A percentile compares a stretch with the other conserved stretches of the same genome.
Conservation (phyloP, 2,329 filamentous ascomycete species). For the Phialophora chinensis region DNA sequence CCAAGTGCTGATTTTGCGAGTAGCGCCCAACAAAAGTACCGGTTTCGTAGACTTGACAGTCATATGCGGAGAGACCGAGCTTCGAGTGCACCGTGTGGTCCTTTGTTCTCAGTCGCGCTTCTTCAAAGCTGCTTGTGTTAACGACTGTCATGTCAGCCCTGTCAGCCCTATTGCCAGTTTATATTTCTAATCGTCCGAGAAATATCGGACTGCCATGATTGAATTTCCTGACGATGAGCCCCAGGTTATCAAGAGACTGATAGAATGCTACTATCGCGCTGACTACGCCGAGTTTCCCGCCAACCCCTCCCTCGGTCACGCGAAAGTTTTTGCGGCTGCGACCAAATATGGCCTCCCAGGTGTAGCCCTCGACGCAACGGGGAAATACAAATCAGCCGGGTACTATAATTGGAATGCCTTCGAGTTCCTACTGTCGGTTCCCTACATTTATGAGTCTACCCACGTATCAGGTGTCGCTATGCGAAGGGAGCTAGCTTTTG, state of each 20-base stretch:
- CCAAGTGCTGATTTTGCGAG: background rate
- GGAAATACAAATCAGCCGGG: background rate
- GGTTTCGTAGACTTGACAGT: background rate
- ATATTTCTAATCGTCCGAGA: background rate
- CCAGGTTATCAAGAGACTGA: background rate
- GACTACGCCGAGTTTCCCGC: background rate
- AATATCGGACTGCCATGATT: background rate
- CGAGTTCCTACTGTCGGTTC: background rate
- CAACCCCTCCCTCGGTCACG: background rate
- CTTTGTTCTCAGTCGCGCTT: conserved; percentile 1
- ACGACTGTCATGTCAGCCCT: background rate
- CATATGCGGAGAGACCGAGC: background rate
- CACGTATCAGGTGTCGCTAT: background rate
- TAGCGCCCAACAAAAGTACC: background rate
- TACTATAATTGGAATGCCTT: background rate
- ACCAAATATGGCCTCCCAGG: background rate
- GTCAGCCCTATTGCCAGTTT: background rate
- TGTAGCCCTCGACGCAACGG: background rate
- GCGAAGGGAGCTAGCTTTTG: background rate
- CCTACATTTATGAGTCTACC: background rate
- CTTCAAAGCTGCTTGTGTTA: background rate
- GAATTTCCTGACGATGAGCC: background rate
- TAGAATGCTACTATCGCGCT: background rate
- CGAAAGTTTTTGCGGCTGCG: background rate
- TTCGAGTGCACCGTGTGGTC: background rate